These are phyloP conservation scores for Nyctanthes arbortristis DNA, from an alignment of 257 asterid species.

Conservation along the genomic window DNA sequence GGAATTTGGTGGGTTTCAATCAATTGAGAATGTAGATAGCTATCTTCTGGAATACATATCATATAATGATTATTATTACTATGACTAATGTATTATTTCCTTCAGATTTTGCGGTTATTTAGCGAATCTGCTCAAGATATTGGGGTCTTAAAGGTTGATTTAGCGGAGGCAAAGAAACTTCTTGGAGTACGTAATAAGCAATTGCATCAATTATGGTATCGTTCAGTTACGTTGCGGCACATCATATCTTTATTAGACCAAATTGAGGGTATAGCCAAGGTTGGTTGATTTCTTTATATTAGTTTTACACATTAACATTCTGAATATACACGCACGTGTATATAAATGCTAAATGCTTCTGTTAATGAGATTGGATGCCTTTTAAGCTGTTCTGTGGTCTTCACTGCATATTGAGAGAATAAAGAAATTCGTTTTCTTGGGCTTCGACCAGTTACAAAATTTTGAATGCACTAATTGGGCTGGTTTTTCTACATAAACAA, in stretches of 20 bases:
- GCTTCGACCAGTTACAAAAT: neutral
- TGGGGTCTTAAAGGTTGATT: slow-evolving; percentile 76
- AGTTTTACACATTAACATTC: slow-evolving; percentile 7
- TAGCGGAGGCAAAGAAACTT: slow-evolving; percentile 81
- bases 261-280: slow-evolving; percentile 98
- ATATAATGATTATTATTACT: neutral
- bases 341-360: neutral
- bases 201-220: slow-evolving; percentile 96
- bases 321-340: too few relatives aligned
- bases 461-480: neutral
- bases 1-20: neutral
- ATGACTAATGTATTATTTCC: slow-evolving; percentile 19
- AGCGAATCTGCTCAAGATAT: slow-evolving; percentile 95
- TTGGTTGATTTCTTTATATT: slow-evolving; percentile 35
- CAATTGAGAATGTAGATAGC: neutral
- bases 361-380: neutral
- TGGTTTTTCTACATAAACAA: neutral
- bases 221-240: slow-evolving; percentile 97
- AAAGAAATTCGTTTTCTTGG: slow-evolving; percentile 16
- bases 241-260: slow-evolving; percentile 92
- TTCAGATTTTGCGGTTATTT: slow-evolving; percentile 92
- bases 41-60: neutral
- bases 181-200: slow-evolving; percentile 94
- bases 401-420: slow-evolving; percentile 17
- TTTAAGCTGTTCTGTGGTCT: slow-evolving; percentile 13